Evolutionary conservation across 2,329 filamentous ascomycete species (phyloP).

Genomic region (Fusarium acutatum): DNA sequence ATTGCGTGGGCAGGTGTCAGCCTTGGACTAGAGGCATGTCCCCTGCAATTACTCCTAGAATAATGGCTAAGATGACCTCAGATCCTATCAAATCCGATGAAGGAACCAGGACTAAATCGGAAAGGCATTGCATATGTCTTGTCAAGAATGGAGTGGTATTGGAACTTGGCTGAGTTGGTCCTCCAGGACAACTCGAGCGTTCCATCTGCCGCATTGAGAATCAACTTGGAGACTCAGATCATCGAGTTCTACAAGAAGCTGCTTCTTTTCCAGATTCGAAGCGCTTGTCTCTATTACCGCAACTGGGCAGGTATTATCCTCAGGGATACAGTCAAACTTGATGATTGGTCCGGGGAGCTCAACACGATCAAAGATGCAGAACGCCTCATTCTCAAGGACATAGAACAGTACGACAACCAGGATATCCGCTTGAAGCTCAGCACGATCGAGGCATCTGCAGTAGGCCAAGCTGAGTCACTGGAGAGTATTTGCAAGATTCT

Average conservation of each 20-base stretch:
- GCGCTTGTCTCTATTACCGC: neutral
- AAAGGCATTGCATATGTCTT: neutral
- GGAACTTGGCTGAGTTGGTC: neutral
- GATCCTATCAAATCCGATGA: accelerated
- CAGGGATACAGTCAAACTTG: neutral
- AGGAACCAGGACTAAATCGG: accelerated
- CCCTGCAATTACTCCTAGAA: accelerated
- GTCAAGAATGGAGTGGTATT: neutral
- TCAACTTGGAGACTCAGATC: neutral
- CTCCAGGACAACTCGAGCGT: accelerated
- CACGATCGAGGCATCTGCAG: accelerated
- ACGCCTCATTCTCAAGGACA: accelerated
- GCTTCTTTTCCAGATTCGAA: accelerated
- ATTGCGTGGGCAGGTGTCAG: neutral
- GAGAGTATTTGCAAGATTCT: accelerated
- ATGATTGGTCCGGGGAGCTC: neutral
- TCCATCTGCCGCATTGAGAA: accelerated
- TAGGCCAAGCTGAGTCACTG: accelerated
- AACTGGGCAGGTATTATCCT: accelerated
- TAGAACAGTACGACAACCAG: neutral
- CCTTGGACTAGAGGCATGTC: neutral
- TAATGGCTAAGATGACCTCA: accelerated
- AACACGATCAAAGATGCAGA: neutral
- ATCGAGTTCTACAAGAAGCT: accelerated
- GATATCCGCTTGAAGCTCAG: accelerated